phyloP scores from a whole-genome alignment of 371 early-diverging fungal genomes.

The Mortierella sp. region DNA sequence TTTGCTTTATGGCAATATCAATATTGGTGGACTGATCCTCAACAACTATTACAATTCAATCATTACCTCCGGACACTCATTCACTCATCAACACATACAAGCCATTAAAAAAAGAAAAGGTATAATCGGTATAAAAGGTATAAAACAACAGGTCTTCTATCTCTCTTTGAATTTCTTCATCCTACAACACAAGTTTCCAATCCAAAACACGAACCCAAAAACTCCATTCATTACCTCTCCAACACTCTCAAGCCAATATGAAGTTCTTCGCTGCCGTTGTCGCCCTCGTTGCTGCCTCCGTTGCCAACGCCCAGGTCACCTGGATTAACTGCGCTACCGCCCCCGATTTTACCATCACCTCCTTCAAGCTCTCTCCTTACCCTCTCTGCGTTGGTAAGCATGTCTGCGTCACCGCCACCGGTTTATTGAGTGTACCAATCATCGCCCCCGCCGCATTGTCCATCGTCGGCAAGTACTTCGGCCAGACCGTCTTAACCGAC shows the following conservation, averaged over 20 bases:
- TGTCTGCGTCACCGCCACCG: slow-evolving; percentile 39
- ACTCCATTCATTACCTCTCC: not conserved
- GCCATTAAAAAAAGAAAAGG: no score
- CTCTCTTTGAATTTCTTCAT: no score
- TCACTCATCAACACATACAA: no score
- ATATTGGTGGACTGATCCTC: no score
- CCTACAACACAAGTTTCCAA: no score
- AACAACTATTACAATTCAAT: no score
- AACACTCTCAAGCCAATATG: slow-evolving; percentile 20
- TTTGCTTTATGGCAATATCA: no score
- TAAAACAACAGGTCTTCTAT: no score
- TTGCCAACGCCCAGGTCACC: slow-evolving; percentile 26
- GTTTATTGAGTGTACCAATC: slow-evolving; percentile 25
- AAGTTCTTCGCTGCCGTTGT: slow-evolving; percentile 46
- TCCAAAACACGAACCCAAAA: not conserved
- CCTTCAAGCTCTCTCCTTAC: slow-evolving; percentile 27
- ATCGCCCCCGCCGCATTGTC: slow-evolving; percentile 8
- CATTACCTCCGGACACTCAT: no score
- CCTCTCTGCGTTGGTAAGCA: slow-evolving; percentile 38
- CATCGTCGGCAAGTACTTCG: slow-evolving; percentile 30
- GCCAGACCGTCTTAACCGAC: slow-evolving; percentile 38
- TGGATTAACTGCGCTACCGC: slow-evolving; percentile 30
- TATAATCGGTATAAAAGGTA: no score
- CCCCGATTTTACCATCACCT: slow-evolving; percentile 19
- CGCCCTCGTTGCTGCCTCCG: slow-evolving; percentile 26